A percentile compares a stretch with the other conserved stretches of the same genome.
phyloP scores from a whole-genome alignment of 2,329 filamentous ascomycete species.

The Emergomyces africanus region DNA sequence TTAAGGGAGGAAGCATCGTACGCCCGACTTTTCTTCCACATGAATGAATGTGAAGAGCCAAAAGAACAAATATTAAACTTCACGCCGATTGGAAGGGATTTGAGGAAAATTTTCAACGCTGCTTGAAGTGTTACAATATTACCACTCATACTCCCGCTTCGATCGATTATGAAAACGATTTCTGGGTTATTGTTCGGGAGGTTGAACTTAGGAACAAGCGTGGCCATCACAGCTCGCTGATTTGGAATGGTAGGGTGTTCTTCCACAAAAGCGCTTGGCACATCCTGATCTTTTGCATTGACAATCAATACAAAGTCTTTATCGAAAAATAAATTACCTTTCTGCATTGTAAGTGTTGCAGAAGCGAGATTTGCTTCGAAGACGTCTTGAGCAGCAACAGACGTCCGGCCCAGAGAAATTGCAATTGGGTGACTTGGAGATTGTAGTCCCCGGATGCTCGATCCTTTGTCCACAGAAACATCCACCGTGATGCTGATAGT shows the following conservation, averaged over 20 bases:
- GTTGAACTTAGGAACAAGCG: constrained; percentile 57
- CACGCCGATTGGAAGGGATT: constrained; percentile 43
- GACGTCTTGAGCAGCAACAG: constrained; percentile 30
- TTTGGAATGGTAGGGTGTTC: constrained; percentile 47
- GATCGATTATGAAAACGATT: constrained; percentile 60
- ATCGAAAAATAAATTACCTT: constrained; percentile 30
- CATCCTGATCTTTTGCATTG: constrained; percentile 45
- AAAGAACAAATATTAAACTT: constrained; percentile 50
- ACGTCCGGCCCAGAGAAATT: constrained; percentile 50
- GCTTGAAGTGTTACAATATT: constrained; percentile 38
- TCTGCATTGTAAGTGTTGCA: constrained; percentile 42
- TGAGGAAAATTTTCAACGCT: constrained; percentile 45
- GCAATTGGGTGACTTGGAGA: constrained; percentile 55
- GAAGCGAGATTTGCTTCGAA: constrained; percentile 49
- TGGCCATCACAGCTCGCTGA: constrained; percentile 56
- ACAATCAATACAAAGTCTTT: constrained; percentile 57
- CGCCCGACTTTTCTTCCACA: constrained; percentile 36
- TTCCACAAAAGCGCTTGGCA: constrained; percentile 54
- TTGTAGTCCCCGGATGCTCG: constrained; percentile 48
- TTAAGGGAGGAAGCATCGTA: constrained; percentile 36
- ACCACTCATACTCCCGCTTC: constrained; percentile 48
- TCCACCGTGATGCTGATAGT: constrained; percentile 47
- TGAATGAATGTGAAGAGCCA: constrained; percentile 33
- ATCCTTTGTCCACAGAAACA: constrained; percentile 44
- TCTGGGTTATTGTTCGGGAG: constrained; percentile 46